Base-by-base conservation (phyloP, 2,329 filamentous ascomycete species). In the Sporothrix mexicana region DNA sequence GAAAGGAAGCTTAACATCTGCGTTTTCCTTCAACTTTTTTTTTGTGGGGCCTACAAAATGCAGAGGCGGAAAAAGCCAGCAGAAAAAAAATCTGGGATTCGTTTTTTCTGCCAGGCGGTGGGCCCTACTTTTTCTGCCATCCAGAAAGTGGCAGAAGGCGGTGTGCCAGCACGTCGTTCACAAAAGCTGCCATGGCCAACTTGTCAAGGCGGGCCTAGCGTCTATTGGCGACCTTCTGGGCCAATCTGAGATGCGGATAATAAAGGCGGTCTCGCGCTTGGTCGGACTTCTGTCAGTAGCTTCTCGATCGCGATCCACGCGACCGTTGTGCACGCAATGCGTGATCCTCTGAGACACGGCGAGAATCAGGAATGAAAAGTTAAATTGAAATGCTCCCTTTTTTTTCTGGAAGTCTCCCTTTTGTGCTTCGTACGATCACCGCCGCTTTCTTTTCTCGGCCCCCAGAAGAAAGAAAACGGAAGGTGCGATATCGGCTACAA, bases 51-150 rank as follows among this genome's bases (percentile, higher is more conserved):
- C 13, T 45, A 20, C 30, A 51, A 23, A 51, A 72, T 53, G 30
- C 36, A 69, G 71, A 69, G 70, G 70, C 70, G 53, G 64, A 72
- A 59, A 59, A 59, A 59, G 55, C 55, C 55, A 59, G 55, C 55
- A 59, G 55, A 66, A 45, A 64, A 64, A 45, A 66, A 66, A 47
- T 43, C 59, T 64, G 20, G 36, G 41, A 51, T 13, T 73, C 25
- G 71, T 67, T 72, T 75, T 74, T 76, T 76, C 74, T 76, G 75
- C 74, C 74, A 30, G 75, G 75, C 75, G 75, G 75, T 76, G 73
- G 71, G 25, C 5, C 30, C 13, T 43, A 53, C 51, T 62, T 49
- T 47, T 15, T 66, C 30, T 51, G 70, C 59, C 61, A 7, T 7
- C 7, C 30, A 45, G 64, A 53, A 72, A 49, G 57, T 71, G 62